Evolutionary conservation across 495 filamentous ascomycete genomes (phyloP).

Genomic region (Aspergillus sparsus): DNA sequence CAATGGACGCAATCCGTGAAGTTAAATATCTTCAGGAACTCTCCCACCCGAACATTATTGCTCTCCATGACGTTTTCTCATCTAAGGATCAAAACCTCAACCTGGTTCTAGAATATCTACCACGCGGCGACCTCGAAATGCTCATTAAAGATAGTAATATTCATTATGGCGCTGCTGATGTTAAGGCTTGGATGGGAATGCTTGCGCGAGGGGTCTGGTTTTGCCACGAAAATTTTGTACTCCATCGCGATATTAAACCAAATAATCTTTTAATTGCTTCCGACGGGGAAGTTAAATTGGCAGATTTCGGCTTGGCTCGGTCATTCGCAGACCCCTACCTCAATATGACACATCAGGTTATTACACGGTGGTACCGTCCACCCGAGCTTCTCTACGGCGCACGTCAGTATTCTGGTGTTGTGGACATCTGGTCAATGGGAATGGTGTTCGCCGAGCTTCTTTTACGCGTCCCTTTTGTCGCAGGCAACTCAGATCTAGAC

Average conservation of each 20-base stretch:
- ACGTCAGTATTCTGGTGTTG: conserved; percentile 81
- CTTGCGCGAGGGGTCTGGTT: conserved; percentile 90
- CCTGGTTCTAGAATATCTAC: conserved; percentile 90
- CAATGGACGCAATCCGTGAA: conserved; percentile 93
- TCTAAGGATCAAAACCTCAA: conserved; percentile 93
- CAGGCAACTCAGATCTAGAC: conserved; percentile 77
- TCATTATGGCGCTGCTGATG: conserved; percentile 74
- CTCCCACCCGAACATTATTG: conserved; percentile 94
- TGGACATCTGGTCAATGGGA: conserved; percentile 96
- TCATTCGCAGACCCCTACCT: conserved; percentile 84
- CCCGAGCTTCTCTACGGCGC: conserved; percentile 92
- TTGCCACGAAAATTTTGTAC: conserved; percentile 90
- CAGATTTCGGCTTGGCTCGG: conserved; percentile 94
- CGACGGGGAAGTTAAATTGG: conserved; percentile 89
- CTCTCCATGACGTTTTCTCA: conserved; percentile 85
- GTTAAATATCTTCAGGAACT: conserved; percentile 93
- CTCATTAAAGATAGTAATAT: conserved; percentile 84
- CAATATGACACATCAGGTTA: conserved; percentile 90
- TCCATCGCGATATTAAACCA: conserved; percentile 98
- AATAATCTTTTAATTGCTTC: conserved; percentile 96
- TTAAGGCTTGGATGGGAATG: conserved; percentile 99
- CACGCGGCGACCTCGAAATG: conserved; percentile 87
- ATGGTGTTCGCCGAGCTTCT: conserved; percentile 91
- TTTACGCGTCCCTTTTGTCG: conserved; percentile 74
- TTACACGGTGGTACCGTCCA: conserved; percentile 95